Conservation (phyloP, 345 rosid genomes). For the Turnera subulata region DNA sequence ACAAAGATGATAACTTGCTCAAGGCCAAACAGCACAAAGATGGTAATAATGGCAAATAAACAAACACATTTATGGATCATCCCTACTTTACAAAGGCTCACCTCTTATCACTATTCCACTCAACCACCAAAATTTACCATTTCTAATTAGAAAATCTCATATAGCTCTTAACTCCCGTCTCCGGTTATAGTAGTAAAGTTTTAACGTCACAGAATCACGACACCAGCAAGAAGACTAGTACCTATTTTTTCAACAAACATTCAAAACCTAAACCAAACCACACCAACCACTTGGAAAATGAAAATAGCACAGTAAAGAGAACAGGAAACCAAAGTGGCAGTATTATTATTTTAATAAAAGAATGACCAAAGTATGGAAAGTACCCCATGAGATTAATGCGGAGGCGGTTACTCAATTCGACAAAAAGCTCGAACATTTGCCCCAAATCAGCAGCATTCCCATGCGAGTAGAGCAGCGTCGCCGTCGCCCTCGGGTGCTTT, state of each 20-base stretch:
- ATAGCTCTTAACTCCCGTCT: no score
- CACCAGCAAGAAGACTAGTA: no score
- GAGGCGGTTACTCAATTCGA: slow-evolving; percentile 77
- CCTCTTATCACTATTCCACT: no score
- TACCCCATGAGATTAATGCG: slow-evolving; percentile 92
- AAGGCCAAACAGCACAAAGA: no score
- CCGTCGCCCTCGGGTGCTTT: slow-evolving; percentile 65
- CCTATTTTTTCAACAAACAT: no score
- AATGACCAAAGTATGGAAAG: not conserved
- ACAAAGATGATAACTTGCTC: no score
- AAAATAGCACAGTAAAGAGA: not conserved
- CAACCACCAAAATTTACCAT: no score
- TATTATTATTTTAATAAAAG: not conserved
- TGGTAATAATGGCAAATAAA: no score
- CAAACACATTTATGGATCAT: no score
- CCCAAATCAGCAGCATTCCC: slow-evolving; percentile 99
- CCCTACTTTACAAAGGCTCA: no score
- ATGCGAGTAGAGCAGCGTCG: slow-evolving; percentile 82
- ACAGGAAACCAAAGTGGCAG: not conserved
- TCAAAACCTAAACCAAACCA: not conserved
- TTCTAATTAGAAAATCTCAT: no score
- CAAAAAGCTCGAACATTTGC: slow-evolving; percentile 90
- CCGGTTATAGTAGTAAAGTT: not conserved
- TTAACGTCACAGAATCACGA: no score
- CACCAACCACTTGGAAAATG: not conserved